Base-by-base conservation (phyloP, 805 yeast genomes). In the Pichia paraexigua region DNA sequence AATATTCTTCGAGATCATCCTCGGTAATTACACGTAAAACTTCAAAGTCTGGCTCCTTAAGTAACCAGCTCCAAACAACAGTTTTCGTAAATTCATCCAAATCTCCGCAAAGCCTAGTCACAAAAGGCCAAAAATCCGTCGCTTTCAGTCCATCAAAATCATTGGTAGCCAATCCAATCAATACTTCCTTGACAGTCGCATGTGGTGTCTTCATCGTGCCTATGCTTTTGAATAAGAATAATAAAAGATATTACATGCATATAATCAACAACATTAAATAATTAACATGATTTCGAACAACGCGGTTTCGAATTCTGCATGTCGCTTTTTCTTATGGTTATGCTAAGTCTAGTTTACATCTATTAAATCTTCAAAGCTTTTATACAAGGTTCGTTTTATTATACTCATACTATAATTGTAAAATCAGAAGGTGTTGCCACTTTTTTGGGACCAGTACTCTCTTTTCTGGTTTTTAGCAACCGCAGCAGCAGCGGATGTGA, bases 401-500 rank as follows among this genome's bases (percentile, higher is more conserved):
- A 30, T 13, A 30, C 2, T 15, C 7, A 30, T 13, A 12, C n/a
- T 30, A 13, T 13, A 30, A 13, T 12, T 9, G 12, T n/a, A n/a
- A 3, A 10, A 18, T 30, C 20, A 43, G 28, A 49, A 46, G n/a
- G 41, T 53, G 42, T 37, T 46, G 85, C 99, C 99, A 88, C 55
- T 83, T 79, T 15, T 75, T 69, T 9, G 88, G 76, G 51, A 44
- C 58, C 58, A 15, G 77, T 77, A 49, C 87, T 79, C 53, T 80
- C 79, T 48, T 79, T 83, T 65, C 83, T 83, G 53, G 89, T 71
- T 21, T 81, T 70, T 8, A 96, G 97, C 56, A 45, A 91, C 71
- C 3, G 87, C 91, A 49, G 77, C 80, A 13, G 75, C 76, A 0
- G 96, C 89, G 47, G 78, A 74, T 41, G 75, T 74, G 17, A 24